Evolutionary conservation across 805 yeast species (phyloP).

Genomic region (Cyberlindnera amylophila): DNA sequence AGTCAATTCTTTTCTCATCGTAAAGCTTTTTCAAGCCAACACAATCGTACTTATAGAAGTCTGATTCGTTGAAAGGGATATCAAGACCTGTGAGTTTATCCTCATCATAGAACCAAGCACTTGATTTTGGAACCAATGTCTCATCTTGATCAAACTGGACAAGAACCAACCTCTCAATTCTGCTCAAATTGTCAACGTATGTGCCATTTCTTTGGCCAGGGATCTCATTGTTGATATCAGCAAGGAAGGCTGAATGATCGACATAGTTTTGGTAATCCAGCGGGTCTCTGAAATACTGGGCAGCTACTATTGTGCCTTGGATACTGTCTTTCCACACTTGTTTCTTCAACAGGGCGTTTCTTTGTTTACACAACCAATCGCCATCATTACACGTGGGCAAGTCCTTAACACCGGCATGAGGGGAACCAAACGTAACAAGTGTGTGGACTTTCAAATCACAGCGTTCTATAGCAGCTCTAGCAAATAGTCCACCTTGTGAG

Average conservation of each 20-base stretch:
- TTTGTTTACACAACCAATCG: conserved; percentile 57
- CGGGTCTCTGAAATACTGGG: conserved; percentile 73
- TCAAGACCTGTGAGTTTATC: conserved; percentile 34
- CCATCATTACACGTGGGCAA: conserved; percentile 52
- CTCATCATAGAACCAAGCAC: conserved; percentile 60
- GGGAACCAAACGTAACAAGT: conserved; percentile 74
- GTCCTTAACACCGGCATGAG: conserved; percentile 73
- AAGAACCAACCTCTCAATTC: conserved; percentile 53
- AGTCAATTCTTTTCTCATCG: conserved; percentile 42
- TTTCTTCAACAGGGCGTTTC: conserved; percentile 49
- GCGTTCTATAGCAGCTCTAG: conserved; percentile 61
- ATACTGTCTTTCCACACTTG: conserved; percentile 58
- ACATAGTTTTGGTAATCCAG: conserved; percentile 49
- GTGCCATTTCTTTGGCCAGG: conserved; percentile 30
- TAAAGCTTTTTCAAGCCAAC: conserved; percentile 55
- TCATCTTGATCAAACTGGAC: conserved; percentile 57
- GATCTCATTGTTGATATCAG: conserved; percentile 63
- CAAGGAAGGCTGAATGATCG: conserved; percentile 54
- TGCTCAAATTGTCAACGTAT: conserved; percentile 41
- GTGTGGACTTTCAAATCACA: conserved; percentile 47
- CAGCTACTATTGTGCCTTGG: conserved; percentile 59
- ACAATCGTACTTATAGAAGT: conserved; percentile 47
- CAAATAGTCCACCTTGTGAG: conserved; percentile 80
- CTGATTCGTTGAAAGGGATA: conserved; percentile 46
- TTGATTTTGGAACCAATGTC: conserved; percentile 70